Base-by-base conservation (phyloP, 768 basidiomycete species). In the Phlebiopsis flavidoalba region DNA sequence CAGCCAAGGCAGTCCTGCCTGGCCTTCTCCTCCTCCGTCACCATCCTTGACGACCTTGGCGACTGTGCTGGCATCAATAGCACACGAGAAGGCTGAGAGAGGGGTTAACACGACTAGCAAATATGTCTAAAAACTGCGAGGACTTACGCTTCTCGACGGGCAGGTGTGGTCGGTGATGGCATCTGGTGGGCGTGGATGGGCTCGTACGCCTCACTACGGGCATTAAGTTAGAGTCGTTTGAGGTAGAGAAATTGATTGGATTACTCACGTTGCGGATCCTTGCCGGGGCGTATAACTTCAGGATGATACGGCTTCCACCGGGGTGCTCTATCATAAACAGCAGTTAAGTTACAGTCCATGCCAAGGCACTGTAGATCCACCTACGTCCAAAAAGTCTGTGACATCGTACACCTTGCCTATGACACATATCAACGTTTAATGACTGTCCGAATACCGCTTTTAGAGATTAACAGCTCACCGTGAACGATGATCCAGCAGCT, bases 111-210 rank as follows among this genome's bases (percentile, higher is more conserved):
- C 33, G 22, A 10, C n/a, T 8, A 31, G 19, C 21, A 47, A 26
- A 17, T 5, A 15, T n/a, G 15, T 5, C 31, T n/a, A 24, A 26
- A 2, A 36, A 15, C n/a, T 15, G 31, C 5, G 31, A 53, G 31
- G 12, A 58, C 70, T 52, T 55, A 73, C 74, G 91, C 70, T 95
- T 95, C 62, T 94, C 89, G 19, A 77, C 79, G 5, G 89, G 88
- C 31, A 95, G 75, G 70, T 94, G n/a, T 85, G 21, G 84, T 86
- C n/a, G 14, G 84, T 87, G 63, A 91, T 93, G 54, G 82, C 91
- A 72, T 87, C 88, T 46, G 84, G 93, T 7, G 95, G 94, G 68
- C n/a, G n/a, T 97, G 95, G 58, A 97, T 92, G 0, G 90, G 90
- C 31, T 93, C 93, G 64, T 94, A 94, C 73, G 89, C 91, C 65